Base-by-base conservation (phyloP, 208 protist species). In the Trypanosoma platydactyli region DNA sequence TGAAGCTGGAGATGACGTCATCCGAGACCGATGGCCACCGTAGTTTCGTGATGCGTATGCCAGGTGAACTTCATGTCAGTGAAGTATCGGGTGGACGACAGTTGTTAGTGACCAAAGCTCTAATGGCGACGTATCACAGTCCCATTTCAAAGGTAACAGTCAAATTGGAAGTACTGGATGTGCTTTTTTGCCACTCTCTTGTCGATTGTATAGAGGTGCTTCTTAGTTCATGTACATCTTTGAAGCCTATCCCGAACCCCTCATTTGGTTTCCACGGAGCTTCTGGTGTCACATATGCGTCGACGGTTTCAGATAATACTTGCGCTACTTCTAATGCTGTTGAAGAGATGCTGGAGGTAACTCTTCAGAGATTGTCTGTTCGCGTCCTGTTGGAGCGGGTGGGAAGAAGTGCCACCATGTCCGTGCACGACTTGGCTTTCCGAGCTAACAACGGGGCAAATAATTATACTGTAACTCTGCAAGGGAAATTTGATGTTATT, bases 121-220 rank as follows among this genome's bases (percentile, higher is more conserved):
- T 62, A 9, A 46, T 5, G 27, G 7, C 42, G 7, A 16, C 5
- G 6, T 42, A 30, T 50, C 15, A 11, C 25, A 16, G 0, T 15
- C 5, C 1, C 12, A 27, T 27, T n/a, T 18, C 35, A 20, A 15
- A 13, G 0, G 12, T 46, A 30, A 48, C 25, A n/a, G 29, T 63
- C 29, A 16, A 35, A 3, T 27, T 45, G 1, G 24, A 24, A 16
- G 38, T 13, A 29, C 5, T 71, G 24, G 20, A 56, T 24, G 9
- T 71, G 27, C 3, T 61, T 1, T 0, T 71, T 35, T 63, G 55
- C 52, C 33, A 25, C 1, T 48, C 64, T 48, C 42, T 71, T 55
- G 64, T 71, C n/a, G 35, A 71, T 30, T 63, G 41, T 64, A 3
- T 64, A n/a, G 64, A 71, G 33, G 22, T 71, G 12, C 29, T 71